These are phyloP conservation scores for Fusarium tricinctum DNA, from an alignment of 2,329 filamentous ascomycete species.

Conservation along the genomic window DNA sequence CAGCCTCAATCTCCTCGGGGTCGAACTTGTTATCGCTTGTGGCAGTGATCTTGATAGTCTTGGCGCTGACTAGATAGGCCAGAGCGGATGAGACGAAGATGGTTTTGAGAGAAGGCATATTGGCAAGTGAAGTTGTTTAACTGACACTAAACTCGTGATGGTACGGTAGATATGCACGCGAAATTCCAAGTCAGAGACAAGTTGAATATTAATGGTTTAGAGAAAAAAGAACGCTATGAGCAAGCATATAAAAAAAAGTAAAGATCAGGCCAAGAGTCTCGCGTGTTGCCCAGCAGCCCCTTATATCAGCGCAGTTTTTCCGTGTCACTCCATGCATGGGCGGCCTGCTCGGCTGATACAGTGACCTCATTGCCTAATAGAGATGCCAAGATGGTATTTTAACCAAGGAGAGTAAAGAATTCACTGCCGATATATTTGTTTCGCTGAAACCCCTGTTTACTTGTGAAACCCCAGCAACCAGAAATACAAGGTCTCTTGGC, in stretches of 20 bases:
- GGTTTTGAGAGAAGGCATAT: constrained; percentile 52
- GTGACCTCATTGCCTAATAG: constrained; percentile 16
- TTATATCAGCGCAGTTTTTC: constrained; percentile 21
- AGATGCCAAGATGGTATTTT: constrained; percentile 21
- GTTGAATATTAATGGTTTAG: background rate
- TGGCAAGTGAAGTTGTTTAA: background rate
- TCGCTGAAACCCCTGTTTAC: constrained; percentile 16
- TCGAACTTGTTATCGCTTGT: constrained; percentile 53
- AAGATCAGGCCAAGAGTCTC: constrained; percentile 23
- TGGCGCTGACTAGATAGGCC: constrained; percentile 48
- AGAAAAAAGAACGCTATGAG: constrained; percentile 5
- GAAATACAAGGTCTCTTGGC: background rate
- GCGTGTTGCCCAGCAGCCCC: constrained; percentile 38
- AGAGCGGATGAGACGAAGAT: constrained; percentile 46
- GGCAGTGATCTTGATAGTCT: constrained; percentile 55
- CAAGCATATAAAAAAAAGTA: constrained; percentile 5
- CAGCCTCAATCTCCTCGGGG: constrained; percentile 52
- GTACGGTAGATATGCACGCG: background rate
- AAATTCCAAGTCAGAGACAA: background rate
- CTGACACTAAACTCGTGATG: background rate
- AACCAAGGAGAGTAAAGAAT: constrained; percentile 21
- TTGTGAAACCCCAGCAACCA: constrained; percentile 40
- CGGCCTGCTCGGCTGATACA: constrained; percentile 11
- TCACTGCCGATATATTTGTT: constrained; percentile 21
- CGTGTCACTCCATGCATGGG: constrained; percentile 20